These are phyloP conservation scores for Monascus ruber DNA, from an alignment of 2,329 filamentous ascomycete species.

Conservation along the genomic window DNA sequence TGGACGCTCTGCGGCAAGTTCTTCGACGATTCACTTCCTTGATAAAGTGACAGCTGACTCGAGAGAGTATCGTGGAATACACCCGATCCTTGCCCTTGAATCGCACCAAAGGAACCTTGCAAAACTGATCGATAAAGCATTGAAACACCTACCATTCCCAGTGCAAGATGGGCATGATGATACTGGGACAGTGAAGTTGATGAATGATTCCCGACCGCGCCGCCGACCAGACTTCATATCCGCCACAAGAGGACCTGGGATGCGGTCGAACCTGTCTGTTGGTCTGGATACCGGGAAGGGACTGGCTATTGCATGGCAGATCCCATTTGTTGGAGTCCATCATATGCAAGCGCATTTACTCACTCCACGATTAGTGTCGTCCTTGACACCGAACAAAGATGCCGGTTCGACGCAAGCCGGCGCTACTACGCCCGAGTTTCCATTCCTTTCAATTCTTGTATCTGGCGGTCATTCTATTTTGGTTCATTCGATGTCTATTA, in stretches of 20 bases:
- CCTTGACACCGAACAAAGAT: conserved; percentile 32
- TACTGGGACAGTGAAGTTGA: conserved; percentile 7
- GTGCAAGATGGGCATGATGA: conserved; percentile 3
- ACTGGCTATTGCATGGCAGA: conserved; percentile 67
- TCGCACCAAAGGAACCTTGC: conserved; percentile 66
- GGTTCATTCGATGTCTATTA: conserved; percentile 58
- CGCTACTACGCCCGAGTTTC: conserved; percentile 48
- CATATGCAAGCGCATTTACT: conserved; percentile 97
- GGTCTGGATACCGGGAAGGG: conserved; percentile 82
- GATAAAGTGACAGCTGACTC: conserved; percentile 73
- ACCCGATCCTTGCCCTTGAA: conserved; percentile 62
- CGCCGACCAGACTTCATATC: conserved; percentile 69
- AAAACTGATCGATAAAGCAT: conserved; percentile 53
- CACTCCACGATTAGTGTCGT: conserved; percentile 65
- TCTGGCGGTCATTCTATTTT: conserved; percentile 90
- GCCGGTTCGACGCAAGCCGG: neutral
- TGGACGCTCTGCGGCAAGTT: conserved; percentile 1
- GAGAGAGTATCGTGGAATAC: conserved; percentile 61
- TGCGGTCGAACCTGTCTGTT: conserved; percentile 64
- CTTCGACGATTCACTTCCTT: conserved; percentile 61
- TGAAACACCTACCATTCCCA: conserved; percentile 42
- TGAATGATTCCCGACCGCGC: conserved; percentile 18
- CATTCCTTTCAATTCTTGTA: conserved; percentile 78
- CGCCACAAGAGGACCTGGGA: conserved; percentile 82
- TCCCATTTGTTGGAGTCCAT: conserved; percentile 76